Percentiles rank a stretch among this genome's conserved stretches.
Conservation (phyloP, 352 stramenopile species). For the Globisporangium apiculatum region DNA sequence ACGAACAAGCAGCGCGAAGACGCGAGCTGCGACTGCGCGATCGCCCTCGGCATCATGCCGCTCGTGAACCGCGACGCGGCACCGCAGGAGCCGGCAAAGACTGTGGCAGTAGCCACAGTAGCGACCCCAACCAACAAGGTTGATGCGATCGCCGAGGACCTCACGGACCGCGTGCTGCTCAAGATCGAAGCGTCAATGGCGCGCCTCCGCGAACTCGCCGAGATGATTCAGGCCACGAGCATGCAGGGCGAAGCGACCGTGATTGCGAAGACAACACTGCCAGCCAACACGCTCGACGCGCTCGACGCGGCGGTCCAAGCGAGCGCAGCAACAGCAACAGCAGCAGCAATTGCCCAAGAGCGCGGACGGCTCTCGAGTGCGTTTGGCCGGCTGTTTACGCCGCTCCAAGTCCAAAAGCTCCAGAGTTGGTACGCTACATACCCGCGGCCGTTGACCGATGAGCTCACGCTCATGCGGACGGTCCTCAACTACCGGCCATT, state of each 20-base stretch:
- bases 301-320: slow-evolving; percentile 53
- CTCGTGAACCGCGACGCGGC: slow-evolving; percentile 18
- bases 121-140: slow-evolving; percentile 10
- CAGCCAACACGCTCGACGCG: slow-evolving; percentile 45
- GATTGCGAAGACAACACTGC: slow-evolving; percentile 65
- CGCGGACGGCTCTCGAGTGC: slow-evolving; percentile 43
- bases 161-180: slow-evolving; percentile 68
- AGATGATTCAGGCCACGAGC: slow-evolving; percentile 78
- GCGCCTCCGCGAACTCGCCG: slow-evolving; percentile 60
- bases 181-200: slow-evolving; percentile 72
- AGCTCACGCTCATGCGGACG: slow-evolving; percentile 78
- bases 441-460: slow-evolving; percentile 62
- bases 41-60: slow-evolving; percentile 60
- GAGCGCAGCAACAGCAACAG: slow-evolving; percentile 52
- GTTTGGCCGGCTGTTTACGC: slow-evolving; percentile 48
- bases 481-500: slow-evolving; percentile 80
- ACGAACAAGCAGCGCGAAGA: slow-evolving; percentile 16
- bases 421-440: slow-evolving; percentile 85
- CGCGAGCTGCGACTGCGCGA: slow-evolving; percentile 42
- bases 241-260: slow-evolving; percentile 81
- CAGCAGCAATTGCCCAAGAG: slow-evolving; percentile 67
- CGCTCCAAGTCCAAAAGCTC: slow-evolving; percentile 69
- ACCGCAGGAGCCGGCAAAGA: neutral
- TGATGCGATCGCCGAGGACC: slow-evolving; percentile 65
- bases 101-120: slow-evolving; percentile 1